A percentile compares a stretch with the other conserved stretches of the same genome.
Evolutionary conservation across 129 eudicot genomes (phyloP).

Genomic region (Mikania micrantha): DNA sequence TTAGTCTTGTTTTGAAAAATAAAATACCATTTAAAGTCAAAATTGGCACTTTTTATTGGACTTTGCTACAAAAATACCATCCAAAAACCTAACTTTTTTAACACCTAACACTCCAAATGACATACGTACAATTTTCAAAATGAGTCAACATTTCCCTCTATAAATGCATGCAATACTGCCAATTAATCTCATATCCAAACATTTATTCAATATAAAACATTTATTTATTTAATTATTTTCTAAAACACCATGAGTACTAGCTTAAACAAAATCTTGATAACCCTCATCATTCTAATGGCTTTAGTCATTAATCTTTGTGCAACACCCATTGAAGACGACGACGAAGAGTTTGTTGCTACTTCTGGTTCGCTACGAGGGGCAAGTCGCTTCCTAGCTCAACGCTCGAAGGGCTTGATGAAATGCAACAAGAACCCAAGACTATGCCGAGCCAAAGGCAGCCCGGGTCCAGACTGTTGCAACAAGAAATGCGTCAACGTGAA

Average conservation of each 20-base stretch:
- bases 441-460: constrained; percentile 30
- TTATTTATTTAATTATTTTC: not conserved
- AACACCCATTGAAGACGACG: not conserved
- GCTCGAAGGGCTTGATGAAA: constrained; percentile 14
- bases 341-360: not conserved
- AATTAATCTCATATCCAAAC: too few species aligned
- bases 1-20: too few species aligned
- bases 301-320: constrained; percentile 13
- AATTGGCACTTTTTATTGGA: too few species aligned
- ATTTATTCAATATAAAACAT: too few species aligned
- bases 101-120: too few species aligned
- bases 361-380: not conserved
- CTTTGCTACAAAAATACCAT: too few species aligned
- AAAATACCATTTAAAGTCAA: too few species aligned
- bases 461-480: too few species aligned
- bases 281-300: constrained; percentile 13
- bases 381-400: constrained; percentile 15
- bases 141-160: too few species aligned
- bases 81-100: too few species aligned
- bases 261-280: constrained; percentile 11
- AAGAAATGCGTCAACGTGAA: constrained; percentile 44
- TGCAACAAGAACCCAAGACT: constrained; percentile 40
- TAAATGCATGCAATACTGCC: too few species aligned
- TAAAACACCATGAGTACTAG: constrained; percentile 20
- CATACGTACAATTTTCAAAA: too few species aligned